Evolutionary conservation across 2,329 filamentous ascomycete genomes (phyloP), one percentile per base, ranked within the genome.

Genomic region (Hymenoscyphus scutula): DNA sequence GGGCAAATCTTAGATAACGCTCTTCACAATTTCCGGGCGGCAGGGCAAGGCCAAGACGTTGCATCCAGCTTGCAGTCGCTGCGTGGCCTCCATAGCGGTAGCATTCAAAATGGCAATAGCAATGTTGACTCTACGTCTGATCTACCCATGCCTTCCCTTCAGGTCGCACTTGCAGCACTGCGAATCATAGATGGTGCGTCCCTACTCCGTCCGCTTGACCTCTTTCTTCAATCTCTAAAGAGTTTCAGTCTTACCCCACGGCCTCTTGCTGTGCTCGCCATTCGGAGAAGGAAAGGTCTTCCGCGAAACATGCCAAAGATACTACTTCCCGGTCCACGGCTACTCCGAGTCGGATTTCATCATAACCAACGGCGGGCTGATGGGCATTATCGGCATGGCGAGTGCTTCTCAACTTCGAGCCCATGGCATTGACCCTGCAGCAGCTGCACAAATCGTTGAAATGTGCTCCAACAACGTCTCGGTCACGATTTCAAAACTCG

Each of bases 261-360:
- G 32, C 32, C 15, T 34, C 32, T 13, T 34, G 32, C 32, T 13
- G 32, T 58, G 45, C 59, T 61, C 58, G n/a, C 59, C 62, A 7
- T 58, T 61, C 13, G 54, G 37, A 51, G 37, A 41, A 27, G 58
- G 32, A 2, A n/a, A 29, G 17, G 4, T 25, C 11, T 61, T 61
- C 29, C 48, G 25, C 15, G 27, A 58, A n/a, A 58, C 53, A 41
- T 64, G 62, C 25, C 62, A 61, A 27, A 61, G 38, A 30, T 37
- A 55, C 37, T 64, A 61, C n/a, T 64, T 64, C 41, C 62, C 62
- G 10, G 37, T 61, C 23, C 17, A 60, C 48, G 62, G 62, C 15
- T 64, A 64, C 48, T 61, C 62, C 30, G 41, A 30, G n/a, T 56
- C 62, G 25, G 62, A 64, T 17, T 61, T 64, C 53, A 53, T 64